Evolutionary conservation across 2,329 filamentous ascomycete species (phyloP), one percentile per base, ranked within the genome.

Genomic region (Calonectria pseudoreteaudii): DNA sequence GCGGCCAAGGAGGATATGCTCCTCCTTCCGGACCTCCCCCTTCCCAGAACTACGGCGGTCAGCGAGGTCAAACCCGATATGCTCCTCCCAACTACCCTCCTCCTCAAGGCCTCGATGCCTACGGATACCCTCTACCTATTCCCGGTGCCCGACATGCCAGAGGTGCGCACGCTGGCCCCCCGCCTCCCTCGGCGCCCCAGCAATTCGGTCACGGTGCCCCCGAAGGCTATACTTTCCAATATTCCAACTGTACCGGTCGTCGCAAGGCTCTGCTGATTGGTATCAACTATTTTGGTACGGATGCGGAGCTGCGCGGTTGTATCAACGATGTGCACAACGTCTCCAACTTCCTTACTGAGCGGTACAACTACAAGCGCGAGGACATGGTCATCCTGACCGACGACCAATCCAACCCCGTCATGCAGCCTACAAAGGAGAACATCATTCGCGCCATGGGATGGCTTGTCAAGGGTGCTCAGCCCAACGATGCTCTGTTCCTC

Each of bases 251-350:
- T 83, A 93, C 91, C 9, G 94, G 94, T 67, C 90, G 89, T 76
- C 89, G 93, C 80, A 95, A 94, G 86, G 94, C 94, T 10, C 86
- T 95, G 70, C 86, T 95, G 70, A 94, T 95, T 75, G 94, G 94
- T 67, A 94, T 95, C 88, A 95, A 95, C 87, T 95, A 95, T 86
- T 93, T 95, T 79, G 91, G 92, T 67, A 92, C 94, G 81, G 85
- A 91, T 28, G 93, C 91, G 64, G 92, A 94, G 87, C 89, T 95
- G 68, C 88, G 91, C 73, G 94, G 94, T 53, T 95, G 94, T 84
- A 94, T 95, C 88, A 95, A 95, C 85, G 94, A 95, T 82, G 93
- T 94, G 41, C 92, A 93, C 85, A 95, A 95, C 82, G 90, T 95
- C 84, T 94, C 93, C 38, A 85, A 86, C 69, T 95, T 94, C 83